phyloP scores from a whole-genome alignment of 2,329 filamentous ascomycete genomes.

The Penicillium vulpinum region DNA sequence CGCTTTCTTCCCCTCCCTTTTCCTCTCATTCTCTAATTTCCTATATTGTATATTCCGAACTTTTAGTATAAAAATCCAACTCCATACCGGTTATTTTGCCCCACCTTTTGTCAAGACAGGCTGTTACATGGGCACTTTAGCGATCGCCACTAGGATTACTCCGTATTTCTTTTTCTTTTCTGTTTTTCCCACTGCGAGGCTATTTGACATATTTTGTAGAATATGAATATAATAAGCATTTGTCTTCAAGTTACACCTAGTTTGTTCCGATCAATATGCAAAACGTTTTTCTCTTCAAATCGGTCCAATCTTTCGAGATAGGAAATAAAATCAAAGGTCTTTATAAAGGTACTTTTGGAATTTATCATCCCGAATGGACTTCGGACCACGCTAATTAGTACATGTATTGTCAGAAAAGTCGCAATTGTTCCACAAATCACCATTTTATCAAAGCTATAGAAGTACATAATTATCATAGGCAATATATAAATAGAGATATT shows the following conservation, averaged over 20 bases:
- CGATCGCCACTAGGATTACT: conserved; percentile 38
- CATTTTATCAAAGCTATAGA: not conserved
- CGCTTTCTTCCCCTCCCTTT: too few species aligned
- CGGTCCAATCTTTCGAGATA: too few species aligned
- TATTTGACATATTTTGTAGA: too few species aligned
- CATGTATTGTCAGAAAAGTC: not conserved
- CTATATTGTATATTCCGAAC: too few species aligned
- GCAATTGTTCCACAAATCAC: conserved; percentile 18
- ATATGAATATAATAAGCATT: conserved; percentile 1
- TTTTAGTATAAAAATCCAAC: too few species aligned
- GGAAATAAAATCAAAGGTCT: too few species aligned
- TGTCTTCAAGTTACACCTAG: not conserved
- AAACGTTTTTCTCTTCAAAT: too few species aligned
- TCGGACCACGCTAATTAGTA: conserved; percentile 11
- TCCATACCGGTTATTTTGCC: conserved; percentile 1
- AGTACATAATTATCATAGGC: not conserved
- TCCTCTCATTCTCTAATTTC: not conserved
- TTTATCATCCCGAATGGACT: too few species aligned
- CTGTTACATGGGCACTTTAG: conserved; percentile 12
- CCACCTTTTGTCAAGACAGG: conserved; percentile 17
- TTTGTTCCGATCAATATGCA: conserved; percentile 4
- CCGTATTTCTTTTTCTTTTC: conserved; percentile 10
- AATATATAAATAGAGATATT: not conserved
- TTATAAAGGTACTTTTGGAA: conserved; percentile 10
- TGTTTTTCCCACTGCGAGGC: too few species aligned